Conservation (phyloP, 306 rosid species). For the Trichosanthes cucumerina region DNA sequence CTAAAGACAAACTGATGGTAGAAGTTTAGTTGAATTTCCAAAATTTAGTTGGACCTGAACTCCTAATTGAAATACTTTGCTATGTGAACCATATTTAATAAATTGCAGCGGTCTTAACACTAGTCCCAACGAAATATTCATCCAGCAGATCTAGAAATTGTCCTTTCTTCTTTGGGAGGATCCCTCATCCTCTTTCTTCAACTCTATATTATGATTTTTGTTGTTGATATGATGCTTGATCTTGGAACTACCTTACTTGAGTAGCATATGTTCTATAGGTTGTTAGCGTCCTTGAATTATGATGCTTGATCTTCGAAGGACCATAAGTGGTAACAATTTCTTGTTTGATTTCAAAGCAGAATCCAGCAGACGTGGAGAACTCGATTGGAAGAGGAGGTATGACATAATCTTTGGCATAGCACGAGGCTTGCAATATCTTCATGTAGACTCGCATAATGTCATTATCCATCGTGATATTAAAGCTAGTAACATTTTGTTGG, state of each 20-base stretch:
- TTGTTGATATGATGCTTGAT: background rate
- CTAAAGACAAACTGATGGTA: background rate
- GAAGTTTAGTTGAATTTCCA: background rate
- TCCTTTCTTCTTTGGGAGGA: background rate
- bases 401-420: slow-evolving; percentile 77
- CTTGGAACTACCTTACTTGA: background rate
- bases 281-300: background rate
- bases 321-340: background rate
- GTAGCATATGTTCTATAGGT: background rate
- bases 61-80: background rate
- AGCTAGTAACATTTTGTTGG: slow-evolving; percentile 82
- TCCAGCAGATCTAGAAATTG: background rate
- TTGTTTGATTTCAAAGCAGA: slow-evolving; percentile 31
- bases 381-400: slow-evolving; percentile 76
- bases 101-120: background rate
- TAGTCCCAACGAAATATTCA: background rate
- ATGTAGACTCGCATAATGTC: slow-evolving; percentile 76
- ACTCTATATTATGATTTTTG: background rate
- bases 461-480: slow-evolving; percentile 91
- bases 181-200: background rate
- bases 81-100: background rate
- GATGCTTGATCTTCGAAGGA: background rate
- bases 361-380: slow-evolving; percentile 35
- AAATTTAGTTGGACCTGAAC: background rate
- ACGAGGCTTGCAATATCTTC: slow-evolving; percentile 82